These are phyloP conservation scores for Larix kaempferi DNA, from an alignment of 75 land plant genomes.

Conservation along the genomic window DNA sequence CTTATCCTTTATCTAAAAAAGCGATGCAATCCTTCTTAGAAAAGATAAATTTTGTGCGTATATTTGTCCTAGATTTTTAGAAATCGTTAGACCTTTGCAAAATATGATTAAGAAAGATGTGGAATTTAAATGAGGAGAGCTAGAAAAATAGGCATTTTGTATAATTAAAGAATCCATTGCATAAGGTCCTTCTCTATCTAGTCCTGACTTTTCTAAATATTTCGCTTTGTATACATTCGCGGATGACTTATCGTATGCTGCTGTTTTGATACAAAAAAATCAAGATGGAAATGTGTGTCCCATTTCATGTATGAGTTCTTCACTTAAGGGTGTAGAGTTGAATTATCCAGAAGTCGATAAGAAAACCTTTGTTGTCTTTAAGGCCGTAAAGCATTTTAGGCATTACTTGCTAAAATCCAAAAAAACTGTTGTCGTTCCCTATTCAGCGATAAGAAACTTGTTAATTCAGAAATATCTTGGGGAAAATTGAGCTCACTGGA, in stretches of 20 bases:
- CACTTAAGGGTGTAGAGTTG: background rate
- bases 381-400: background rate
- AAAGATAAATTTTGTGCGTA: background rate
- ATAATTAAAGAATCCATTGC: background rate
- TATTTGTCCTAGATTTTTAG: no score
- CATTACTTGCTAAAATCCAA: background rate
- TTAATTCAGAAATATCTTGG: background rate
- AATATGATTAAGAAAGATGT: background rate
- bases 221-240: no score
- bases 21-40: background rate
- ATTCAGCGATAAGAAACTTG: background rate
- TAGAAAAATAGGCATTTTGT: background rate
- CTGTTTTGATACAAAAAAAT: background rate
- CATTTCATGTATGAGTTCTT: background rate
- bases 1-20: background rate
- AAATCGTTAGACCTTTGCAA: background rate
- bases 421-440: background rate
- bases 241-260: background rate
- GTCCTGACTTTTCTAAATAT: background rate
- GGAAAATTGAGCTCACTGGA: background rate
- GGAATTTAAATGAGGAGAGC: background rate
- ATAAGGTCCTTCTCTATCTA: background rate
- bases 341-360: background rate
- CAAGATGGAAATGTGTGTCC: background rate
- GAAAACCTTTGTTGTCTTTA: background rate